phyloP scores from a whole-genome alignment of 306 rosid genomes.

The Dalbergia cochinchinensis region DNA sequence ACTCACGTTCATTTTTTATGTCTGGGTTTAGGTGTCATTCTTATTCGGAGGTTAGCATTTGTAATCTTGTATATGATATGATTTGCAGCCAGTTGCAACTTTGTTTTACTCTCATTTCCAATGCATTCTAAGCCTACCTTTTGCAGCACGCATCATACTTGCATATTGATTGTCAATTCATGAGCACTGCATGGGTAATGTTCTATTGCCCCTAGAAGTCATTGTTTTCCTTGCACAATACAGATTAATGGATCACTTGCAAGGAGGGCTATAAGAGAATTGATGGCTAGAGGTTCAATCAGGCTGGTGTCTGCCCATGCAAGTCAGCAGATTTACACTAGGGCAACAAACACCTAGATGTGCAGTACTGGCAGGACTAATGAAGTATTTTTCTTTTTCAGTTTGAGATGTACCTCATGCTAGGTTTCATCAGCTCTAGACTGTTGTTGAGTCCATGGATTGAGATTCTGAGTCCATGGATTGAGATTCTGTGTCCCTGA shows the following conservation, averaged over 20 bases:
- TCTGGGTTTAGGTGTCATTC: not conserved
- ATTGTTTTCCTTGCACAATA: not conserved
- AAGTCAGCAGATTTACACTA: slow-evolving; percentile 77
- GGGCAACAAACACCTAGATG: slow-evolving; percentile 75
- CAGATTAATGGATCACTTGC: slow-evolving; percentile 78
- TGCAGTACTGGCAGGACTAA: slow-evolving; percentile 34
- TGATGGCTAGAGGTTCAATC: slow-evolving; percentile 74
- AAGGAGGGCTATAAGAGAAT: slow-evolving; percentile 67
- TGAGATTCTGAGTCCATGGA: slow-evolving; percentile 21
- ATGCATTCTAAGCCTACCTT: not conserved
- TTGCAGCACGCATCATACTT: not conserved
- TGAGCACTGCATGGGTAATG: not conserved
- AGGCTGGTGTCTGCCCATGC: slow-evolving; percentile 69
- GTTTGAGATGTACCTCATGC: slow-evolving; percentile 34
- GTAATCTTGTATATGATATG: not conserved
- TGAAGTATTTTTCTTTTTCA: slow-evolving; percentile 41
- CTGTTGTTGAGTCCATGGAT: slow-evolving; percentile 27
- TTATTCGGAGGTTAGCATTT: not conserved
- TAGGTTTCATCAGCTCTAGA: slow-evolving; percentile 38
- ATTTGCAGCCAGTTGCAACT: not conserved
- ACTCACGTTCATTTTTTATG: not conserved
- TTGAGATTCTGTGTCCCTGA: slow-evolving; percentile 34
- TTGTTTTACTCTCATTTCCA: not conserved
- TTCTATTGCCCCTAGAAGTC: not conserved
- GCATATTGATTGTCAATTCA: not conserved